Evolutionary conservation across 2,329 filamentous ascomycete species (phyloP).

Genomic region (Colletotrichum australisinense): DNA sequence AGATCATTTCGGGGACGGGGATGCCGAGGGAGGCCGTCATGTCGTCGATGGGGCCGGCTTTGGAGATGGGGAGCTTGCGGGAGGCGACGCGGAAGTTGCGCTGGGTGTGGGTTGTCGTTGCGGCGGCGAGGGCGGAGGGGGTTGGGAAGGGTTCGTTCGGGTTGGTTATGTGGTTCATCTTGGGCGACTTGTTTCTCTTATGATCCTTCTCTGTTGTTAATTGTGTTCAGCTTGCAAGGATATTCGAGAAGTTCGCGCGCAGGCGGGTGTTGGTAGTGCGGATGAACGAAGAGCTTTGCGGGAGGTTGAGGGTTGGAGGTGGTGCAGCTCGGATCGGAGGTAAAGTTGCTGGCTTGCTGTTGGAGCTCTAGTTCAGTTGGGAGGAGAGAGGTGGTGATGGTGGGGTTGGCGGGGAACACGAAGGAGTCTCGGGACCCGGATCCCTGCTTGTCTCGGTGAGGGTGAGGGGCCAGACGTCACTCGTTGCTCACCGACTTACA

Average conservation of each 20-base stretch:
- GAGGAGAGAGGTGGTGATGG: conserved; percentile 18
- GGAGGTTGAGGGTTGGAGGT: neutral
- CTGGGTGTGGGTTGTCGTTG: conserved; percentile 69
- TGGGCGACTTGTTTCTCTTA: conserved; percentile 5
- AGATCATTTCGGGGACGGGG: conserved; percentile 97
- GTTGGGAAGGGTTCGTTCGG: conserved; percentile 66
- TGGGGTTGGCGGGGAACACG: conserved; percentile 33
- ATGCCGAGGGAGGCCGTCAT: conserved; percentile 85
- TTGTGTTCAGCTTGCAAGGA: neutral
- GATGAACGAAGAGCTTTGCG: neutral
- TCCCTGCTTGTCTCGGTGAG: conserved; percentile 28
- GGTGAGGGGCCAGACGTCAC: conserved; percentile 5
- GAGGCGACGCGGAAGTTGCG: conserved; percentile 80
- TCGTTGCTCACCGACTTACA: conserved; percentile 6
- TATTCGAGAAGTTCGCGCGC: neutral
- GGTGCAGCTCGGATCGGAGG: conserved; percentile 29
- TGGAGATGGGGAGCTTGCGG: conserved; percentile 94
- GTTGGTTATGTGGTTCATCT: conserved; percentile 54
- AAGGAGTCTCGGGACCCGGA: conserved; percentile 4
- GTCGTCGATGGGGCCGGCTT: conserved; percentile 87
- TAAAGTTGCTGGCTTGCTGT: neutral
- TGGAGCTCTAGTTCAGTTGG: conserved; percentile 13
- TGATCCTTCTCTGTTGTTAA: too few species aligned
- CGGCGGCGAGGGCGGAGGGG: conserved; percentile 59
- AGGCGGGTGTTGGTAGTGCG: neutral